Conservation (phyloP, 352 stramenopile genomes). For the Pythium monospermum region DNA sequence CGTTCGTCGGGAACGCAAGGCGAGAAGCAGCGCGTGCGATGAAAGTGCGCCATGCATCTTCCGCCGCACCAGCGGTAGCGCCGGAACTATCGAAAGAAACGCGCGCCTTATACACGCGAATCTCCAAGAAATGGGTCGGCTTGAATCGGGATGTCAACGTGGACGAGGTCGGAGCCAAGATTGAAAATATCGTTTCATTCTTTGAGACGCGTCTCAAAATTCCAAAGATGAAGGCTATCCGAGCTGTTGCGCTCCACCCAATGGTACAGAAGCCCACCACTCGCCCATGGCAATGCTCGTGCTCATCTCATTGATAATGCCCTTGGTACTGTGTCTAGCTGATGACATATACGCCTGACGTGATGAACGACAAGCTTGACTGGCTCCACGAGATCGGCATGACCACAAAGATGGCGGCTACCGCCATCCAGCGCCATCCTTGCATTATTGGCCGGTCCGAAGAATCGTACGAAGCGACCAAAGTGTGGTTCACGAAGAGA, state of each 20-base stretch:
- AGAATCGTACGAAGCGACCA: conserved; percentile 3
- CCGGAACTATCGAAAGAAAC: too few species aligned
- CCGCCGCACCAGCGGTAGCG: too few species aligned
- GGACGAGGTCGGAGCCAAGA: conserved; percentile 1
- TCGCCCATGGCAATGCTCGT: not conserved
- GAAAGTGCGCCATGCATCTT: too few species aligned
- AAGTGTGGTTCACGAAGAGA: conserved; percentile 9
- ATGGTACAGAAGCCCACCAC: conserved; percentile 1
- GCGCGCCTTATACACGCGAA: too few species aligned
- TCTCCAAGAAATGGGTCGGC: not conserved
- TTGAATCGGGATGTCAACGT: not conserved
- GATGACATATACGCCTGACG: not conserved
- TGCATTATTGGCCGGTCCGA: conserved; percentile 10
- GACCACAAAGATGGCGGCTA: not conserved
- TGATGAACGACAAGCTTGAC: conserved; percentile 9
- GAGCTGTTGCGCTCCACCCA: conserved; percentile 7
- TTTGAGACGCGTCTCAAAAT: conserved; percentile 3
- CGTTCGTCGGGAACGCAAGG: too few species aligned
- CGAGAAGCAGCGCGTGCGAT: too few species aligned
- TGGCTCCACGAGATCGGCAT: conserved; percentile 8
- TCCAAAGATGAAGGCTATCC: not conserved
- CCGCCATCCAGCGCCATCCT: conserved; percentile 2
- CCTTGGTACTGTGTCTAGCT: conserved; percentile 1
- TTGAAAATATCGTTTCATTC: not conserved
- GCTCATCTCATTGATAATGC: not conserved